Percentiles rank a stretch among this genome's conserved stretches.
These are phyloP conservation scores for Penicillium samsonianum DNA, from an alignment of 495 filamentous ascomycete species.

Conservation along the genomic window DNA sequence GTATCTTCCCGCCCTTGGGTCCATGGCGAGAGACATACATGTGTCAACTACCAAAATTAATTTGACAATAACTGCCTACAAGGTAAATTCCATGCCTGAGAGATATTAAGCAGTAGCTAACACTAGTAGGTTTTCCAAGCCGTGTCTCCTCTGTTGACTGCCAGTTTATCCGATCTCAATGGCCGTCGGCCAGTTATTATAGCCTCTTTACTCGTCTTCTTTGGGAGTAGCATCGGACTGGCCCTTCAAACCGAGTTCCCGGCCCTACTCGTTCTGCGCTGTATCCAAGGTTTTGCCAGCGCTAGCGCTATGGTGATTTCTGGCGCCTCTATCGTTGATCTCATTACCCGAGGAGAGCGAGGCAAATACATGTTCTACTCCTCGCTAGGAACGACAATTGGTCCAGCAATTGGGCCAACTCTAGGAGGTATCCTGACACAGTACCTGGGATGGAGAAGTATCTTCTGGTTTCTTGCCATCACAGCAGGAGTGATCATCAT, in stretches of 20 bases:
- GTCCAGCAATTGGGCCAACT: constrained; percentile 54
- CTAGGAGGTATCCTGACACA: constrained; percentile 62
- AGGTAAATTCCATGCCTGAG: constrained; percentile 15
- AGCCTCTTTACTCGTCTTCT: constrained; percentile 12
- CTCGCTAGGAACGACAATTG: constrained; percentile 21
- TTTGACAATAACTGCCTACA: constrained; percentile 38
- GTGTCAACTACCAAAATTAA: constrained; percentile 35
- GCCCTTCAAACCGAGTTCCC: constrained; percentile 4
- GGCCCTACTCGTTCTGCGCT: constrained; percentile 8
- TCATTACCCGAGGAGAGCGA: constrained; percentile 35
- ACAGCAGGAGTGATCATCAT: constrained; percentile 50
- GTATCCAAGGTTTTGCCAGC: constrained; percentile 3
- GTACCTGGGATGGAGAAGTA: constrained; percentile 63
- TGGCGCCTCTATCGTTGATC: constrained; percentile 34
- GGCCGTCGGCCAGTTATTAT: constrained; percentile 43
- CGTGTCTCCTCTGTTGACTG: constrained; percentile 43
- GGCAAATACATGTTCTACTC: constrained; percentile 37
- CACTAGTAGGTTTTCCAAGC: constrained; percentile 38
- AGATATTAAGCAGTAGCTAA: not conserved
- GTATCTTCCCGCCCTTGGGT: constrained; percentile 27
- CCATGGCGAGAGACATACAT: constrained; percentile 27
- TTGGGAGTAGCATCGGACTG: constrained; percentile 2
- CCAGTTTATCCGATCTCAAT: constrained; percentile 37
- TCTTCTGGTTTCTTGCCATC: constrained; percentile 70
- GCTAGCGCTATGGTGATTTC: constrained; percentile 24